Conservation (phyloP, 2,329 filamentous ascomycete genomes). For the Tolypocladium pustulatum region DNA sequence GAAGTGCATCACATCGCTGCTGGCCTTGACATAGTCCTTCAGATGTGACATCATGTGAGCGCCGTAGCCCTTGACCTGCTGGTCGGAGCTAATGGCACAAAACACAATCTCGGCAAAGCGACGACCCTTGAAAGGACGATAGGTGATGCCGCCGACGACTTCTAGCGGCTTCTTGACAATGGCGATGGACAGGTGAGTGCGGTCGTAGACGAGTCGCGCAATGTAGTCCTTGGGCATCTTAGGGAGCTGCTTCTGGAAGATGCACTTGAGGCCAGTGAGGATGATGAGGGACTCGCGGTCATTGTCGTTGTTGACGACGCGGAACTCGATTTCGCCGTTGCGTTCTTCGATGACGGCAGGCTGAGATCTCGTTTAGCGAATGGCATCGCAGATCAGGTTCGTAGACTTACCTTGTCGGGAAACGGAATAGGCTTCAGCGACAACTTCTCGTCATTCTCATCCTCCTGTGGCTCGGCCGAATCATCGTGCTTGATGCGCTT, state of each 20-base stretch:
- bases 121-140: constrained; percentile 83
- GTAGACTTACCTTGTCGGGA: constrained; percentile 65
- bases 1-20: constrained; percentile 96
- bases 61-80: constrained; percentile 97
- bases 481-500: constrained; percentile 53
- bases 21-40: constrained; percentile 97
- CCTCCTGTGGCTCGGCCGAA: constrained; percentile 13
- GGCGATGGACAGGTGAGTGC: constrained; percentile 89
- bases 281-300: constrained; percentile 83
- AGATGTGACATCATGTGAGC: constrained; percentile 96
- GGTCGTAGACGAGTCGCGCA: constrained; percentile 91
- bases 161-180: constrained; percentile 95
- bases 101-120: constrained; percentile 98
- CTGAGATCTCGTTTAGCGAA: constrained; percentile 24
- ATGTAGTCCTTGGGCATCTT: constrained; percentile 99
- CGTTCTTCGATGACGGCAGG: constrained; percentile 89
- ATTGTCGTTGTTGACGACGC: constrained; percentile 95
- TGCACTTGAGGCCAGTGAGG: constrained; percentile 88
- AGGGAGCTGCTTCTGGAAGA: constrained; percentile 95
- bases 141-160: constrained; percentile 95
- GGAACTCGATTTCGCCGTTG: constrained; percentile 89
- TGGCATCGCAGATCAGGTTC: not conserved
- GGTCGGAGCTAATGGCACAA: constrained; percentile 92
- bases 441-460: constrained; percentile 43
- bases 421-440: constrained; percentile 64